These are phyloP conservation scores for Erythrophleum ivorense DNA, from an alignment of 331 rosid genomes.

Conservation along the genomic window DNA sequence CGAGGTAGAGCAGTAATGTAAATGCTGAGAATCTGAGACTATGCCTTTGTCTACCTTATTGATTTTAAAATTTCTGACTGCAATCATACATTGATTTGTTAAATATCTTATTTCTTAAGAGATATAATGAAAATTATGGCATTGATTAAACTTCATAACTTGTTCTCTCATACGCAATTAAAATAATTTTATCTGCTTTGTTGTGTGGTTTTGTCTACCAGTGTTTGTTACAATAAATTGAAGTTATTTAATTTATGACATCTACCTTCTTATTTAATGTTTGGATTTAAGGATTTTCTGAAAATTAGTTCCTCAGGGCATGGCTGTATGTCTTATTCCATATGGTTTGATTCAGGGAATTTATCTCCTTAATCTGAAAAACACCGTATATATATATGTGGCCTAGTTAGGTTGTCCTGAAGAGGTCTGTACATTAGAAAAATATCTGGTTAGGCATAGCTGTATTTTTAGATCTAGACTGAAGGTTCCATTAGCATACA, in stretches of 20 bases:
- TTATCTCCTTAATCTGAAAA: neutral
- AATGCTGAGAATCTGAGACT: neutral
- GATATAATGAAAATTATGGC: conserved; percentile 8
- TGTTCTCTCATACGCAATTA: conserved; percentile 2
- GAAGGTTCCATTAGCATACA: neutral
- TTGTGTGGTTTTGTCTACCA: neutral
- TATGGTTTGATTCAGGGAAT: neutral
- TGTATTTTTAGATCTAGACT: neutral
- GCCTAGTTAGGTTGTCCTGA: neutral
- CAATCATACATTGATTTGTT: neutral
- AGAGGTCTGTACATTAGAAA: neutral
- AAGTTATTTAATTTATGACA: neutral
- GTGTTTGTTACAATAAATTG: conserved; percentile 8
- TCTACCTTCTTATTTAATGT: neutral
- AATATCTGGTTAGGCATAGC: neutral
- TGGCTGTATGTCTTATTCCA: neutral
- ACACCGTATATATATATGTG: neutral
- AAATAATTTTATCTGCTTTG: conserved; percentile 6
- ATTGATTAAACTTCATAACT: conserved; percentile 26
- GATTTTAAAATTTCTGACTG: conserved; percentile 5
- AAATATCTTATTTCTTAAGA: neutral
- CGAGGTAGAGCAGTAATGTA: conserved; percentile 64
- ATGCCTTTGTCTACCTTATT: neutral
- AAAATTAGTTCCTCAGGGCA: conserved; percentile 10
- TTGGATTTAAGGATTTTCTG: neutral